Evolutionary conservation across 345 rosid genomes (phyloP), one percentile per base, ranked within the genome.

Genomic region (Pseudoturritis turrita): DNA sequence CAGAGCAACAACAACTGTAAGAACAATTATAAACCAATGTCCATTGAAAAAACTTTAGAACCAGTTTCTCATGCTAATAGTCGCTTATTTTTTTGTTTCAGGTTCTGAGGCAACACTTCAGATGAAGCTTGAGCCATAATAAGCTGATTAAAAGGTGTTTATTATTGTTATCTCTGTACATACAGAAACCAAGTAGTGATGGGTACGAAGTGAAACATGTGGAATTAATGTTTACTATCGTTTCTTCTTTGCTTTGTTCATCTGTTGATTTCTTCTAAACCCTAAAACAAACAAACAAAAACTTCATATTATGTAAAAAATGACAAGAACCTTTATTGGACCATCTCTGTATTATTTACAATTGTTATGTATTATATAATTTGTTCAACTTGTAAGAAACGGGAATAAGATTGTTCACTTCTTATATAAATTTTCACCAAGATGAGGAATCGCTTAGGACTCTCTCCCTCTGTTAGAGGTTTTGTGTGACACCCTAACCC

Each of bases 1-100:
- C 80, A 77, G 61, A 70, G 63, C 74, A 76, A 73, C 45, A 80
- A 79, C 45, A 79, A 79, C 73, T 83, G 96, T 89, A 80, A 76
- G 76, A 21, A 61, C 54, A 23, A 29, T 54, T 45, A 23, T 14
- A 65, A 67, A 15, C 29, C 8, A 7, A 17, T 0, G 12, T 19
- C n/a, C 40, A 6, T 22, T 25, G 40, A 19, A 40, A 29, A 14
- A 40, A 21, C 11, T 2, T 17, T 2, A 22, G 56, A 59, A 51
- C 49, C 1, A 64, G 18, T 64, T 68, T 53, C 19, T 58, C 14
- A 21, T 74, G 51, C 29, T 74, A 15, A 73, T n/a, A n/a, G 0
- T 41, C 53, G 39, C 22, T 37, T 59, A 9, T 54, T 2, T 39
- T 62, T 17, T 36, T 69, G 65, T 69, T 69, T 62, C 65, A 75